Conservation (phyloP, 2,329 filamentous ascomycete genomes). For the Fusarium stilboides region DNA sequence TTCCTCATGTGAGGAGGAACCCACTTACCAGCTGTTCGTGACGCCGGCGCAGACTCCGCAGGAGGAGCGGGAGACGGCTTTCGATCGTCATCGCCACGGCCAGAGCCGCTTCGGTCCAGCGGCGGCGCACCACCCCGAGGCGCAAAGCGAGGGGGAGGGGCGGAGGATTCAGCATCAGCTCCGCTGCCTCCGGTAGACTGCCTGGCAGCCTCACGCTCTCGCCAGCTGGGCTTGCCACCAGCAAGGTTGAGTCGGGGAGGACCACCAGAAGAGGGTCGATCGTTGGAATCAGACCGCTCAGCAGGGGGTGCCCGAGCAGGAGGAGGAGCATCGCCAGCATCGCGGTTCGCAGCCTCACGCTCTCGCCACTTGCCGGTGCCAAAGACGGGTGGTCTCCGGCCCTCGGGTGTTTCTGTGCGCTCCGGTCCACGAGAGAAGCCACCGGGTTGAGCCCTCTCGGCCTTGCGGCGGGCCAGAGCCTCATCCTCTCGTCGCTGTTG, state of each 20-base stretch:
- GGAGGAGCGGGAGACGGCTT: slow-evolving; percentile 60
- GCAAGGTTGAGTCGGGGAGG: slow-evolving; percentile 75
- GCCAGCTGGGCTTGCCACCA: slow-evolving; percentile 75
- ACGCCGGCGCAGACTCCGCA: slow-evolving; percentile 66
- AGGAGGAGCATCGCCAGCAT: slow-evolving; percentile 49
- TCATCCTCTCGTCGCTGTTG: slow-evolving; percentile 91
- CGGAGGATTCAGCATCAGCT: slow-evolving; percentile 54
- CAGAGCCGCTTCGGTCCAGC: slow-evolving; percentile 62
- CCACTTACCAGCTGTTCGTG: slow-evolving; percentile 71
- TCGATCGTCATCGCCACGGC: slow-evolving; percentile 56
- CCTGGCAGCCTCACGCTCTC: slow-evolving; percentile 76
- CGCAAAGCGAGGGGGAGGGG: slow-evolving; percentile 58
- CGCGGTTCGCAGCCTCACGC: slow-evolving; percentile 53
- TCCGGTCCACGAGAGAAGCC: slow-evolving; percentile 52
- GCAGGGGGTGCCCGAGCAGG: slow-evolving; percentile 52
- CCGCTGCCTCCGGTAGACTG: slow-evolving; percentile 55
- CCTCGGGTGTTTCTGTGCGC: slow-evolving; percentile 50
- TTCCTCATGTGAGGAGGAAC: slow-evolving; percentile 66
- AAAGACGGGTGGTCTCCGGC: slow-evolving; percentile 53
- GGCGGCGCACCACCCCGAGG: slow-evolving; percentile 59
- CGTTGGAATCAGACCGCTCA: slow-evolving; percentile 65
- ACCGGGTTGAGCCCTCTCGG: slow-evolving; percentile 69
- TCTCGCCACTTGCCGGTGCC: slow-evolving; percentile 62
- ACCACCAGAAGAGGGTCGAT: slow-evolving; percentile 59
- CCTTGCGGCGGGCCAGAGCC: slow-evolving; percentile 81